phyloP scores from a whole-genome alignment of 345 rosid genomes.

The Alliaria petiolata region DNA sequence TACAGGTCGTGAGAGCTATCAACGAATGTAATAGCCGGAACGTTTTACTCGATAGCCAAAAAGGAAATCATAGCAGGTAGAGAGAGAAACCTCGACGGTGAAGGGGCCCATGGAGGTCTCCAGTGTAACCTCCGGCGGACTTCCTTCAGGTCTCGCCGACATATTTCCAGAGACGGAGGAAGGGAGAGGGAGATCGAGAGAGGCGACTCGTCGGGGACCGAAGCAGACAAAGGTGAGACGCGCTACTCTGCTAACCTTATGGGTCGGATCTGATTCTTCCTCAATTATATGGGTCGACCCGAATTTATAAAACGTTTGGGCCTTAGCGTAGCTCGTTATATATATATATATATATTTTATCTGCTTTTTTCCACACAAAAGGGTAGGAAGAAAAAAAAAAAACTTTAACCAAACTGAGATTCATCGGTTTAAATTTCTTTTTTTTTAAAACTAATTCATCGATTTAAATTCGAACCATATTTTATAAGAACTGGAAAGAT shows the following conservation, averaged over 20 bases:
- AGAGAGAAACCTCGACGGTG: constrained; percentile 63
- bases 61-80: neutral
- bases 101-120: constrained; percentile 94
- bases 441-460: too few species aligned
- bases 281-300: constrained; percentile 16
- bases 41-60: constrained; percentile 4
- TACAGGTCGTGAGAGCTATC: neutral
- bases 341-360: too few species aligned
- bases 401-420: too few species aligned
- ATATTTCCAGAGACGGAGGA: constrained; percentile 33
- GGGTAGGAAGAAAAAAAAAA: too few species aligned
- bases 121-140: constrained; percentile 84
- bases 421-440: too few species aligned
- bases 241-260: neutral
- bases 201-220: constrained; percentile 1
- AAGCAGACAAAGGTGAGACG: neutral
- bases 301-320: neutral
- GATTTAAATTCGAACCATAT: too few species aligned
- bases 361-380: too few species aligned
- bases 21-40: neutral
- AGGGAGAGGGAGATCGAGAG: neutral
- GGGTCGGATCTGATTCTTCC: constrained; percentile 29
- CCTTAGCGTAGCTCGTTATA: neutral
- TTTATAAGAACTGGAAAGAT: too few species aligned
- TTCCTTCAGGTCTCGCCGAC: constrained; percentile 78